Evolutionary conservation across 257 asterid genomes (phyloP).

Genomic region (Fraxinus americana): DNA sequence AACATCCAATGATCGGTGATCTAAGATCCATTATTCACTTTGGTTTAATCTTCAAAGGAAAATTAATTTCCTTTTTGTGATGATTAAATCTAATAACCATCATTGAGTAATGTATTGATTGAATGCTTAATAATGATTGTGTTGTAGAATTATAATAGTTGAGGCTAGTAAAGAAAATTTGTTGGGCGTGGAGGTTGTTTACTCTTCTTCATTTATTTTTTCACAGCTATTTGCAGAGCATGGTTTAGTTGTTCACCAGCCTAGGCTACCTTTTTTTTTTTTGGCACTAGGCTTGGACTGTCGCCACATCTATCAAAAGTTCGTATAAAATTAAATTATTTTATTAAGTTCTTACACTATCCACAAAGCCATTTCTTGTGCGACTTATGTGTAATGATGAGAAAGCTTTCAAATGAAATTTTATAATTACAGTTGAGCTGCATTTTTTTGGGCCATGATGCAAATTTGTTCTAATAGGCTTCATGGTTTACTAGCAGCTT

Average conservation of each 20-base stretch:
- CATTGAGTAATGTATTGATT: not conserved
- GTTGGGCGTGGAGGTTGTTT: not conserved
- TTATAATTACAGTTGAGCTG: not conserved
- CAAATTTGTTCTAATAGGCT: not conserved
- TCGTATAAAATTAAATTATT: not conserved
- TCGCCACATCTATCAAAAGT: not conserved
- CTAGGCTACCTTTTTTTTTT: not conserved
- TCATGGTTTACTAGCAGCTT: not conserved
- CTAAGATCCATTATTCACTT: too few relatives aligned
- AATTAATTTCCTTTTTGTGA: too few relatives aligned
- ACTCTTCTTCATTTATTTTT: not conserved
- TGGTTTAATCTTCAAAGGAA: too few relatives aligned
- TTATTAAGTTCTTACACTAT: not conserved
- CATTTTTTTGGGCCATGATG: not conserved
- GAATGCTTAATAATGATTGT: not conserved
- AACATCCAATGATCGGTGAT: too few relatives aligned
- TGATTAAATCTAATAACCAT: too few relatives aligned
- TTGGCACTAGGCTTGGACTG: not conserved
- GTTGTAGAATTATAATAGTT: not conserved
- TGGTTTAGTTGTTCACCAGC: not conserved
- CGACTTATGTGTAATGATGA: not conserved
- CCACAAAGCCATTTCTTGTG: not conserved
- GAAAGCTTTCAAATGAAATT: not conserved
- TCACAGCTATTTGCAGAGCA: too few relatives aligned
- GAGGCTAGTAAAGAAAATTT: not conserved